Percentiles rank a stretch among this genome's conserved stretches.
phyloP scores from a whole-genome alignment of 2,329 filamentous ascomycete genomes.

The Fusarium sp. region DNA sequence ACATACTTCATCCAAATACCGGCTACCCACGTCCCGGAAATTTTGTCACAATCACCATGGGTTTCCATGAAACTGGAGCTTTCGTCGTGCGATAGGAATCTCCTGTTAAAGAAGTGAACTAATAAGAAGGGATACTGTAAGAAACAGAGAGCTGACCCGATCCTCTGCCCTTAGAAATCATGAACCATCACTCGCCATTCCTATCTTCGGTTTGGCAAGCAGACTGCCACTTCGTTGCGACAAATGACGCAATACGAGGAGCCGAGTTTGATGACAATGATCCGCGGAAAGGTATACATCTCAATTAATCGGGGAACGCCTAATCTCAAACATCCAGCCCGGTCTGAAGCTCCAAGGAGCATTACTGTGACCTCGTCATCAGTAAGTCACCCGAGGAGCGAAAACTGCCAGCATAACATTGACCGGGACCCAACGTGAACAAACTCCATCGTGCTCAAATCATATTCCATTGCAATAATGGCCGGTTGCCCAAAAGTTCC shows the following conservation, averaged over 20 bases:
- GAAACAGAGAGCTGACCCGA: neutral
- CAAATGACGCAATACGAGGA: neutral
- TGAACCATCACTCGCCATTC: neutral
- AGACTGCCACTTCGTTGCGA: neutral
- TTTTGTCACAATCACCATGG: neutral
- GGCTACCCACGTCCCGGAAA: neutral
- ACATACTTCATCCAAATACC: neutral
- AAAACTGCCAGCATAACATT: constrained; percentile 39
- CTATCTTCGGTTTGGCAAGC: neutral
- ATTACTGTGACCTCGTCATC: constrained; percentile 28
- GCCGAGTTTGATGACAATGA: neutral
- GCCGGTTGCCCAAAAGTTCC: constrained; percentile 43
- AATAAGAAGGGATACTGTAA: neutral
- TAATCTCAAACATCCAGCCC: constrained; percentile 55
- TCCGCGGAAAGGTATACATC: constrained; percentile 42
- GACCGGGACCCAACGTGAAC: constrained; percentile 44
- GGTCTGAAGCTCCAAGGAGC: constrained; percentile 33
- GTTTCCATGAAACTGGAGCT: neutral
- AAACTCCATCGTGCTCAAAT: constrained; percentile 50
- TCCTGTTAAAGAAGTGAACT: neutral
- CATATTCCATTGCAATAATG: constrained; percentile 44
- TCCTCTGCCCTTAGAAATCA: neutral
- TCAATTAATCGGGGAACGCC: constrained; percentile 60
- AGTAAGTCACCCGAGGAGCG: constrained; percentile 25
- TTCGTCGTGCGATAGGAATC: neutral